Percentiles rank a stretch among this genome's conserved stretches.
Conservation (phyloP, 345 rosid genomes). For the Hevea brasiliensis region DNA sequence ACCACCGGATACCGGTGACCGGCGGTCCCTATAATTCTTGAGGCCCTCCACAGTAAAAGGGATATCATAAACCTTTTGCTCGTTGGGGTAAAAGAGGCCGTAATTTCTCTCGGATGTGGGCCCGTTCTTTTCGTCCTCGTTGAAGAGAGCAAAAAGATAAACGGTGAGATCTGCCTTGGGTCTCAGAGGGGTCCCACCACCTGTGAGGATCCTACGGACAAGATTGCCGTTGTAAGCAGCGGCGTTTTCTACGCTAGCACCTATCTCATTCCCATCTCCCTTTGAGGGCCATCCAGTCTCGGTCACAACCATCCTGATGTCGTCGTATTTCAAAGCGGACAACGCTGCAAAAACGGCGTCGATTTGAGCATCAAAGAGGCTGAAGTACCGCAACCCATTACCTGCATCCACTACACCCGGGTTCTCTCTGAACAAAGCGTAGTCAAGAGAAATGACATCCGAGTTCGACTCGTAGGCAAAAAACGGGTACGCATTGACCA, state of each 20-base stretch:
- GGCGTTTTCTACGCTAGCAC: slow-evolving; percentile 69
- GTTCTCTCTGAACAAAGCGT: slow-evolving; percentile 83
- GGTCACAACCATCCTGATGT: slow-evolving; percentile 63
- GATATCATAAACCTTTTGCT: slow-evolving; percentile 77
- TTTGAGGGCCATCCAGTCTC: slow-evolving; percentile 98
- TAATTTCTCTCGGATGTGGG: slow-evolving; percentile 89
- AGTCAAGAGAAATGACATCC: slow-evolving; percentile 84
- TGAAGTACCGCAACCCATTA: slow-evolving; percentile 76
- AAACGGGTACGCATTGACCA: slow-evolving; percentile 91
- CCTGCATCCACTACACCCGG: slow-evolving; percentile 89
- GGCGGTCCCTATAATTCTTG: slow-evolving; percentile 33
- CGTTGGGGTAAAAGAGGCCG: slow-evolving; percentile 81
- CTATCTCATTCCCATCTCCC: slow-evolving; percentile 77
- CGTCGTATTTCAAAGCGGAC: slow-evolving; percentile 75
- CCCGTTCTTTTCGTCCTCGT: slow-evolving; percentile 77
- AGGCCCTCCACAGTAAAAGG: slow-evolving; percentile 66
- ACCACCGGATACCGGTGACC: not conserved
- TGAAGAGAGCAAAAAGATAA: slow-evolving; percentile 85
- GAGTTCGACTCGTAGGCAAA: slow-evolving; percentile 92
- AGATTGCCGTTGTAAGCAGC: slow-evolving; percentile 90
- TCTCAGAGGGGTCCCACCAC: slow-evolving; percentile 85
- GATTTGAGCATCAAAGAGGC: slow-evolving; percentile 89
- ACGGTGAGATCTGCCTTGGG: slow-evolving; percentile 84
- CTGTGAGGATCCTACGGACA: slow-evolving; percentile 69
- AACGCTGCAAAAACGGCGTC: slow-evolving; percentile 95